These are phyloP conservation scores for Ogataea saltuana DNA, from an alignment of 805 yeast genomes.

Conservation along the genomic window DNA sequence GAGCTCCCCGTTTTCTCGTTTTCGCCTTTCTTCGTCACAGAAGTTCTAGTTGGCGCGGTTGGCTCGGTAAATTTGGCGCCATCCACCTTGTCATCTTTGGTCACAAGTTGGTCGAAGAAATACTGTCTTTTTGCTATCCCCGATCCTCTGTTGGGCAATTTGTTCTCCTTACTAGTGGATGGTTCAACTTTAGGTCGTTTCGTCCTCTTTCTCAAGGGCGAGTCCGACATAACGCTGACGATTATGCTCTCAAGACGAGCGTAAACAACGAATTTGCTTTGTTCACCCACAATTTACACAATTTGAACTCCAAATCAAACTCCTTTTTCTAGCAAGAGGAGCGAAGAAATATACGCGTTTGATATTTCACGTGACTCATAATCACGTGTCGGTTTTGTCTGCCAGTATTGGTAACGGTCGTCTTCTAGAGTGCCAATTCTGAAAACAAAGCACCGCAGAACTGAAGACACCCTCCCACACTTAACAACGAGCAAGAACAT, in stretches of 20 bases:
- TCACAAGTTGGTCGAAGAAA: constrained; percentile 11
- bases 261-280: neutral
- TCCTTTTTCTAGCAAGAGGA: neutral
- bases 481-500: too few species aligned
- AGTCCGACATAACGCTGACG: constrained; percentile 3
- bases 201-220: constrained; percentile 10
- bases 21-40: neutral
- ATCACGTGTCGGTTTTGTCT: neutral
- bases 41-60: constrained; percentile 7
- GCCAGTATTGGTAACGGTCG: neutral
- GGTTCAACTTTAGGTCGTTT: constrained; percentile 8
- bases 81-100: constrained; percentile 6
- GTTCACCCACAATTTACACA: neutral
- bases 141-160: constrained; percentile 1
- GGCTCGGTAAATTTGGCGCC: constrained; percentile 11
- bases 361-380: neutral
- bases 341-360: neutral
- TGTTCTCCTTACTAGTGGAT: constrained; percentile 11
- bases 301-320: neutral
- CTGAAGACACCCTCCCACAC: too few species aligned
- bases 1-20: neutral
- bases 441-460: neutral
- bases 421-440: neutral
- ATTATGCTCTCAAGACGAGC: neutral
- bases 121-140: constrained; percentile 10